phyloP scores from a whole-genome alignment of 305 asterid species.

The Solanum hybrid region DNA sequence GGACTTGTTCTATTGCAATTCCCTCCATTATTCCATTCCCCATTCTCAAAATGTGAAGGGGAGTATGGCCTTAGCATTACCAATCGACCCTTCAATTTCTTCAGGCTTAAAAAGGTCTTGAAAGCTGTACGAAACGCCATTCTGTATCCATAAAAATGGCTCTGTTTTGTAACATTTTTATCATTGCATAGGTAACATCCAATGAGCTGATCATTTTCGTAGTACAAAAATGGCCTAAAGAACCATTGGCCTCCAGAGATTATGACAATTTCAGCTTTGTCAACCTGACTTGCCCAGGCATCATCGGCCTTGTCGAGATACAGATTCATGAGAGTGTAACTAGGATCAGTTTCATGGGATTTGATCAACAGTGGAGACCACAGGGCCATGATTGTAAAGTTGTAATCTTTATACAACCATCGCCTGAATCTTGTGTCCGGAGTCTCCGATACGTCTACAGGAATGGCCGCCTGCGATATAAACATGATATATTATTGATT shows the following conservation, averaged over 20 bases:
- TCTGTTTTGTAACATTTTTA: background rate
- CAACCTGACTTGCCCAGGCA: constrained; percentile 11
- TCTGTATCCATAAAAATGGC: background rate
- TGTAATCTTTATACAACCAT: constrained; percentile 16
- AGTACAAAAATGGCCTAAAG: constrained; percentile 14
- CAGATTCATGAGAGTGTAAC: constrained; percentile 7
- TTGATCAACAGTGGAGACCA: constrained; percentile 17
- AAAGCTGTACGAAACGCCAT: constrained; percentile 21
- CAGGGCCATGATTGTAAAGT: constrained; percentile 12
- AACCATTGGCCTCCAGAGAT: constrained; percentile 19
- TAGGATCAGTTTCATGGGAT: constrained; percentile 5
- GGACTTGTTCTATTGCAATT: constrained; percentile 13
- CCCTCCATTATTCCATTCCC: constrained; percentile 21
- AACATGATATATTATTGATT: background rate
- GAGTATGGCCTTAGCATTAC: constrained; percentile 18
- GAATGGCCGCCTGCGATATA: constrained; percentile 5
- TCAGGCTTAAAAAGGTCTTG: constrained; percentile 5
- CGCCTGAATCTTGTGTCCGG: constrained; percentile 16
- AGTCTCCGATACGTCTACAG: constrained; percentile 9
- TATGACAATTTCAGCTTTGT: constrained; percentile 4
- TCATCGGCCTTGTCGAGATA: constrained; percentile 16
- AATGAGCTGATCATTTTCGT: constrained; percentile 3
- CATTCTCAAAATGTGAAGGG: constrained; percentile 18
- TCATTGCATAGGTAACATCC: constrained; percentile 14
- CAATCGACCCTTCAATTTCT: background rate